A percentile compares a stretch with the other conserved stretches of the same genome.
Evolutionary conservation across 176 grass and related monocot species (phyloP).

Genomic region (Musa schizocarpa): DNA sequence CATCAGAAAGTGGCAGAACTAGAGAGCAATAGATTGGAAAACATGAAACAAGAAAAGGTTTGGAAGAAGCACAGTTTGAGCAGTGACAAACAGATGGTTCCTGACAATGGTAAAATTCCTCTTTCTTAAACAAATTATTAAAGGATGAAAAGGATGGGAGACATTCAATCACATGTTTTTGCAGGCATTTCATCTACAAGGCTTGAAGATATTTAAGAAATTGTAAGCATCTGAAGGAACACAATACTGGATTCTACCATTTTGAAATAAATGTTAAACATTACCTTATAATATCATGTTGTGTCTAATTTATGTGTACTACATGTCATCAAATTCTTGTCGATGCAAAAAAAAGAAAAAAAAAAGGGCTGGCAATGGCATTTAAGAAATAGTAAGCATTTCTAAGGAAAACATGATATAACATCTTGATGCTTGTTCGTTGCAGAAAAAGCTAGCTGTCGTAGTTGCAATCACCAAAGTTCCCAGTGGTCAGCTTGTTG

Average conservation of each 20-base stretch:
- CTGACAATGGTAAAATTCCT: conserved; percentile 1
- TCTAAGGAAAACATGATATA: too few species aligned
- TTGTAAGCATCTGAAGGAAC: conserved; percentile 19
- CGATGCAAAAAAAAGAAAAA: too few species aligned
- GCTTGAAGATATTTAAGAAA: conserved; percentile 18
- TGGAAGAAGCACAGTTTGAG: conserved; percentile 3
- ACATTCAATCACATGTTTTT: background rate
- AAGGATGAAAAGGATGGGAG: background rate
- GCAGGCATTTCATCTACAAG: conserved; percentile 2
- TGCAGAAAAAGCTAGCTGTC: too few species aligned
- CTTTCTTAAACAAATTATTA: background rate
- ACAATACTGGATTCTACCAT: background rate
- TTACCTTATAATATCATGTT: too few species aligned
- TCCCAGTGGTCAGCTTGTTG: too few species aligned
- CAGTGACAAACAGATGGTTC: background rate
- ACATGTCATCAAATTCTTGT: too few species aligned
- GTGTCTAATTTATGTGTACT: too few species aligned
- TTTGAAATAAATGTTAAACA: background rate
- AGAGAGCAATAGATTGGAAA: conserved; percentile 3
- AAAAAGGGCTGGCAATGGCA: too few species aligned
- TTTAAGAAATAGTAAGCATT: too few species aligned
- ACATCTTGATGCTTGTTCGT: too few species aligned
- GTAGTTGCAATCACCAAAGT: too few species aligned
- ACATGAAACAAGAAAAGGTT: background rate
- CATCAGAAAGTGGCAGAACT: conserved; percentile 14